Conservation (phyloP, 371 early-diverging fungal species). For the Massospora cicadina region DNA sequence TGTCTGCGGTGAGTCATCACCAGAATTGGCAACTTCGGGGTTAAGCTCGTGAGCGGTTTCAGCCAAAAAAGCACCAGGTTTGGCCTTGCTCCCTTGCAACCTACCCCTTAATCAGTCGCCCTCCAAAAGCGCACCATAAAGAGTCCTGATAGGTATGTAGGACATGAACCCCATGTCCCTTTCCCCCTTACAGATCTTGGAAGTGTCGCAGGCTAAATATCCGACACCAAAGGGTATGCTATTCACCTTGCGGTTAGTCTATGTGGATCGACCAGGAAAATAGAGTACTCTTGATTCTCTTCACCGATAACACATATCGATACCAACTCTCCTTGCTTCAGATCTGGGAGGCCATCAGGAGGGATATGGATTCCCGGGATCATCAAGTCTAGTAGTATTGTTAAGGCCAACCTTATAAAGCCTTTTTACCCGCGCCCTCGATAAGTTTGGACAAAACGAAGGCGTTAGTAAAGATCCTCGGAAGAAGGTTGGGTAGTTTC, state of each 20-base stretch:
- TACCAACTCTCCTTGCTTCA: slow-evolving; percentile 7
- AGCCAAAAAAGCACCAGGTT: neutral
- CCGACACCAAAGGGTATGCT: neutral
- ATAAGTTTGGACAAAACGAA: slow-evolving; percentile 7
- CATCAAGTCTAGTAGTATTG: slow-evolving; percentile 10
- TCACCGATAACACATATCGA: slow-evolving; percentile 4
- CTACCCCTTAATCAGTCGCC: neutral
- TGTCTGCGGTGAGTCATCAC: no score
- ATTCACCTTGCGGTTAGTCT: no score
- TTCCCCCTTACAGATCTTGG: neutral
- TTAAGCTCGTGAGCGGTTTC: neutral
- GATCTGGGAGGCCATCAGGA: slow-evolving; percentile 6
- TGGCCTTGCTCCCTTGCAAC: neutral
- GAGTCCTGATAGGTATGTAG: neutral
- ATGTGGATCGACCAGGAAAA: no score
- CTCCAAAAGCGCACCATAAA: neutral
- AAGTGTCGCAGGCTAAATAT: neutral
- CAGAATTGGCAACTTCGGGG: neutral
- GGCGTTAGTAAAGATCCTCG: slow-evolving; percentile 8
- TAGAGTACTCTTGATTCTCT: neutral
- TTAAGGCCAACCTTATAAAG: neutral
- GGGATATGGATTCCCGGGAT: slow-evolving; percentile 12
- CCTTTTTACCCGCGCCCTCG: slow-evolving; percentile 5
- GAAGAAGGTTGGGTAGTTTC: slow-evolving; percentile 10
- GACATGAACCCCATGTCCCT: neutral